A percentile compares a stretch with the other conserved stretches of the same genome.
phyloP scores from a whole-genome alignment of 169 alveolate genomes.

The Besnoitia besnoiti region DNA sequence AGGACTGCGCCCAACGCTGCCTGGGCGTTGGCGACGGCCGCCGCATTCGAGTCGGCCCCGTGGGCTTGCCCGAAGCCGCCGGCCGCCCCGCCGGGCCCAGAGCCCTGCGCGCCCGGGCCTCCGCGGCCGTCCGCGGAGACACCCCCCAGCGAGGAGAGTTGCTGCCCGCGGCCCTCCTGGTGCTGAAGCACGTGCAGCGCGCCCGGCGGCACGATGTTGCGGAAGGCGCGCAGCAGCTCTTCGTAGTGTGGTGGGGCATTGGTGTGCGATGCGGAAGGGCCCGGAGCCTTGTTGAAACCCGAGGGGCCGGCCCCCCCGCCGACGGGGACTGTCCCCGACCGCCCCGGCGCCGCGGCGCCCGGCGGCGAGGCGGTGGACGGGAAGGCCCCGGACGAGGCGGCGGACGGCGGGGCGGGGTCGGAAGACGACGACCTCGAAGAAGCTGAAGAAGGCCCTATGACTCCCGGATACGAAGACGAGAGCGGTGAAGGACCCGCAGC shows the following conservation, averaged over 20 bases:
- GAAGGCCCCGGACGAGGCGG: not conserved
- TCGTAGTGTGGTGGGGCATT: not conserved
- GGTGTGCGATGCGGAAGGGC: not conserved
- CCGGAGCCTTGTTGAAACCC: not conserved
- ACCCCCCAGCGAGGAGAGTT: not conserved
- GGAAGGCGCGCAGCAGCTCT: not conserved
- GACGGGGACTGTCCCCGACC: no score
- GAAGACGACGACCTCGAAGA: not conserved
- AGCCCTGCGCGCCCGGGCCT: not conserved
- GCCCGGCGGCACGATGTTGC: not conserved
- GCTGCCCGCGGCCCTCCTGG: not conserved
- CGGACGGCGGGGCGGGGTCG: not conserved
- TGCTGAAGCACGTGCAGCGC: not conserved
- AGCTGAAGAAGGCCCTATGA: not conserved
- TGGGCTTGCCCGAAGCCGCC: not conserved
- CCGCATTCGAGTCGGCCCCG: not conserved
- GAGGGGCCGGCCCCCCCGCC: not conserved
- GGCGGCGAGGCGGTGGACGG: not conserved
- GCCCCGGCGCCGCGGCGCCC: not conserved
- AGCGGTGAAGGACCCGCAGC: not conserved
- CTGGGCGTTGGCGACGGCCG: not conserved
- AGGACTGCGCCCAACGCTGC: slow-evolving; percentile 2
- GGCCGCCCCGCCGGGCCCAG: not conserved
- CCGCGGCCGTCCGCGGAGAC: no score
- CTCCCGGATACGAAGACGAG: not conserved